Conservation (phyloP, 2,329 filamentous ascomycete genomes). For the Microsporum ferrugineum region DNA sequence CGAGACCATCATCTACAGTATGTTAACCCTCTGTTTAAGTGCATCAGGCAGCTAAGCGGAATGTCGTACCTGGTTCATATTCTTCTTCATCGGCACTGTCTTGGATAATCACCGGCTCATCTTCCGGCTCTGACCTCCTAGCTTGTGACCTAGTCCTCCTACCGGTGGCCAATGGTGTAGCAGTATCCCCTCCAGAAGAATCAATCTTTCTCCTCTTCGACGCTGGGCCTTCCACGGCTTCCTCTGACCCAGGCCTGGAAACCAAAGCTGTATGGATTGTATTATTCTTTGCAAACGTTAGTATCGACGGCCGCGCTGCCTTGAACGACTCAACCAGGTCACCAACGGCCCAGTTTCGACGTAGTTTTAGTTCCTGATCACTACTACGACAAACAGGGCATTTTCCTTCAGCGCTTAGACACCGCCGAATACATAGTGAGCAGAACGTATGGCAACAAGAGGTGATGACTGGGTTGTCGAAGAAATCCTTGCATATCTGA, state of each 20-base stretch:
- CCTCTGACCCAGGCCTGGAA: constrained; percentile 26
- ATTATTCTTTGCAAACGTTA: constrained; percentile 51
- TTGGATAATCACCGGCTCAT: constrained; percentile 24
- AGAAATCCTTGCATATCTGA: constrained; percentile 98
- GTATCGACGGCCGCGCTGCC: constrained; percentile 48
- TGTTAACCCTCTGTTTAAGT: background rate
- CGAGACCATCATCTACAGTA: constrained; percentile 59
- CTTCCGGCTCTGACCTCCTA: constrained; percentile 12
- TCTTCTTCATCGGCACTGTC: constrained; percentile 30
- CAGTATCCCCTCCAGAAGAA: constrained; percentile 13
- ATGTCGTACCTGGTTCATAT: constrained; percentile 25
- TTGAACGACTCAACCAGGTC: constrained; percentile 74
- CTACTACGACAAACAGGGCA: constrained; percentile 71
- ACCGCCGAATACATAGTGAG: constrained; percentile 84
- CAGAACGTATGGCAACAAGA: constrained; percentile 94
- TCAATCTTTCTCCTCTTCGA: constrained; percentile 29
- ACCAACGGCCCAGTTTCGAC: constrained; percentile 73
- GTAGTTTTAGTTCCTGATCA: constrained; percentile 74
- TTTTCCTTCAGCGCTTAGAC: constrained; percentile 68
- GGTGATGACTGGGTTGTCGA: constrained; percentile 85
- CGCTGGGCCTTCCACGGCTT: constrained; percentile 21
- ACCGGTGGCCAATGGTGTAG: constrained; percentile 21
- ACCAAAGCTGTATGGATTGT: constrained; percentile 43
- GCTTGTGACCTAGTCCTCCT: constrained; percentile 29
- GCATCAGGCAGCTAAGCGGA: background rate